Evolutionary conservation across 768 basidiomycete genomes (phyloP).

Genomic region (Mycena filopes): DNA sequence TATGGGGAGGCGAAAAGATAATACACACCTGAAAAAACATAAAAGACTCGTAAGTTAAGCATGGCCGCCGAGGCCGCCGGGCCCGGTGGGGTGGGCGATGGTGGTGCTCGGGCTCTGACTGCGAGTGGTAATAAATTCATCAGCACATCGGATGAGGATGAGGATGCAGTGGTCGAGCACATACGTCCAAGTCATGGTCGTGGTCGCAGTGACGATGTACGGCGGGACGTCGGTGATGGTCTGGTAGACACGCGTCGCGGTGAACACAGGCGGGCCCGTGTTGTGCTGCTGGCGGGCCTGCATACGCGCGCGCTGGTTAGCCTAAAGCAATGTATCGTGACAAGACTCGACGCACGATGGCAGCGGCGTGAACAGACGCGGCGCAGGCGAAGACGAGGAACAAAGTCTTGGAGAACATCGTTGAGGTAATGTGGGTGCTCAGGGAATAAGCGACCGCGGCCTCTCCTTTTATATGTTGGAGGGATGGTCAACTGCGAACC

Average conservation of each 20-base stretch:
- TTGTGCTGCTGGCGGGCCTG: not conserved
- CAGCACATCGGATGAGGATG: no score
- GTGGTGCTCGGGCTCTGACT: conserved; percentile 1
- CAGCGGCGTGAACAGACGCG: conserved; percentile 16
- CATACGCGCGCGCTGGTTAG: not conserved
- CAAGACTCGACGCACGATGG: conserved; percentile 7
- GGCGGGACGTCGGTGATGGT: conserved; percentile 4
- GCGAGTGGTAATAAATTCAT: no score
- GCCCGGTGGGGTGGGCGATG: conserved; percentile 1
- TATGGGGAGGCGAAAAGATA: no score
- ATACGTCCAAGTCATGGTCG: conserved; percentile 19
- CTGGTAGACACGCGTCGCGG: conserved; percentile 23
- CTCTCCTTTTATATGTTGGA: not conserved
- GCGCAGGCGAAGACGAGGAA: conserved; percentile 9
- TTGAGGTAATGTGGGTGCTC: not conserved
- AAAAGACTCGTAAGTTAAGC: no score
- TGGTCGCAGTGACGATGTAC: conserved; percentile 17
- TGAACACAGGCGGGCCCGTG: conserved; percentile 10
- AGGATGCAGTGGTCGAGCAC: not conserved
- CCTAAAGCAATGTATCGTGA: not conserved
- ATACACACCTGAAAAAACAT: no score
- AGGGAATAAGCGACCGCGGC: not conserved
- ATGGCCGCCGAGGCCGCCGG: no score
- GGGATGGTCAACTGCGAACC: no score
- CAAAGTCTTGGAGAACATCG: conserved; percentile 17